phyloP scores from a whole-genome alignment of 2,329 filamentous ascomycete species.

The Penicillium expansum region DNA sequence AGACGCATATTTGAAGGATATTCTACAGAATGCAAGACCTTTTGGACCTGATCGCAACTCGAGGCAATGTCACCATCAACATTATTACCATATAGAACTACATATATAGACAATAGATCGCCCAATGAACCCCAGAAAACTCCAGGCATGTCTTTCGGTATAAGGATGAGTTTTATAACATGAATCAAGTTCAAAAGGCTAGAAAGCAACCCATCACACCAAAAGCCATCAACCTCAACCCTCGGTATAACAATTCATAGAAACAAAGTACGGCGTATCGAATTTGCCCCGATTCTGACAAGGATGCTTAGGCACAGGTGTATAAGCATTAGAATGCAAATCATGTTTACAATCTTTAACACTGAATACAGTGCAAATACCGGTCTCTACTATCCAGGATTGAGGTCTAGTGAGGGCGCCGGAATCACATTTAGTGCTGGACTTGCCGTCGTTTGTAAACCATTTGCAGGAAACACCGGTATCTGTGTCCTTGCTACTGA shows the following conservation, averaged over 20 bases:
- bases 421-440: neutral
- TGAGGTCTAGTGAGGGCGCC: neutral
- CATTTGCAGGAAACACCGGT: neutral
- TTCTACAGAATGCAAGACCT: neutral
- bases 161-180: neutral
- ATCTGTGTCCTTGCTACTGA: neutral
- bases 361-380: neutral
- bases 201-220: neutral
- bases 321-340: neutral
- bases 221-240: neutral
- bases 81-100: neutral
- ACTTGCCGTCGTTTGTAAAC: neutral
- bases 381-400: neutral
- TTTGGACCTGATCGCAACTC: neutral
- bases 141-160: neutral
- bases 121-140: neutral
- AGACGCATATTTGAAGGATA: neutral
- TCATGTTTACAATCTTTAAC: neutral
- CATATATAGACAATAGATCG: neutral
- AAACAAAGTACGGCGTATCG: neutral
- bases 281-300: neutral
- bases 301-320: neutral
- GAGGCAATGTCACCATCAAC: neutral
- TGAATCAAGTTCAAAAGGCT: neutral
- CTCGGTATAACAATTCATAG: neutral